Evolutionary conservation across 805 yeast species (phyloP).

Genomic region (Candida piceae): DNA sequence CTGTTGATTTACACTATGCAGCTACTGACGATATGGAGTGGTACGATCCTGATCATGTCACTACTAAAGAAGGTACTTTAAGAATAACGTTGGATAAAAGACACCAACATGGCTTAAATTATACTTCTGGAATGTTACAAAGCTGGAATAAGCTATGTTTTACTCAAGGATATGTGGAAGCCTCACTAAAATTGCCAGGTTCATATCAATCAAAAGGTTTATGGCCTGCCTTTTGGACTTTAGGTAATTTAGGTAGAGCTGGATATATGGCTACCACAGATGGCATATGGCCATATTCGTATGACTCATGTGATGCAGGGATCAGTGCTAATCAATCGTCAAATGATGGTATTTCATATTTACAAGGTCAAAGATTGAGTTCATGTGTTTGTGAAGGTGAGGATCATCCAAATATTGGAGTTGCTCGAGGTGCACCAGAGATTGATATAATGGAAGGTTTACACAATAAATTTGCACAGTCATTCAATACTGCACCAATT

Average conservation of each 20-base stretch:
- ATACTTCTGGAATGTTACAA: constrained; percentile 85
- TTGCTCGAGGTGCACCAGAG: constrained; percentile 86
- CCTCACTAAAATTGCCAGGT: constrained; percentile 69
- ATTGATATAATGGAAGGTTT: constrained; percentile 76
- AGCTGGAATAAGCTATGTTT: constrained; percentile 81
- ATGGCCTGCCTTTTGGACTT: constrained; percentile 89
- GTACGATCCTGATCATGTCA: constrained; percentile 79
- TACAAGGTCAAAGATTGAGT: constrained; percentile 71
- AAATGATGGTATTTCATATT: constrained; percentile 69
- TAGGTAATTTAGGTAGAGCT: constrained; percentile 82
- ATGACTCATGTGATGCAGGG: constrained; percentile 77
- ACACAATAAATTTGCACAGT: constrained; percentile 27
- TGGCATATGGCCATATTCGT: constrained; percentile 86
- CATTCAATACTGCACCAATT: constrained; percentile 40
- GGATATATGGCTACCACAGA: constrained; percentile 76
- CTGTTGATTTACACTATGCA: constrained; percentile 67
- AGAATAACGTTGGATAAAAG: constrained; percentile 66
- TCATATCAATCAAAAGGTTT: constrained; percentile 65
- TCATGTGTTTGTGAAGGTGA: constrained; percentile 72
- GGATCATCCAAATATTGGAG: constrained; percentile 75
- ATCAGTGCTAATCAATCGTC: constrained; percentile 83
- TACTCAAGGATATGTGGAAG: constrained; percentile 68
- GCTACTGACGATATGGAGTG: constrained; percentile 83
- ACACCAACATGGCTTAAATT: constrained; percentile 62
- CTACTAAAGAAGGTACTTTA: constrained; percentile 63